Evolutionary conservation across 2,329 filamentous ascomycete genomes (phyloP), one percentile per base, ranked within the genome.

Genomic region (Cytospora schulzeri): DNA sequence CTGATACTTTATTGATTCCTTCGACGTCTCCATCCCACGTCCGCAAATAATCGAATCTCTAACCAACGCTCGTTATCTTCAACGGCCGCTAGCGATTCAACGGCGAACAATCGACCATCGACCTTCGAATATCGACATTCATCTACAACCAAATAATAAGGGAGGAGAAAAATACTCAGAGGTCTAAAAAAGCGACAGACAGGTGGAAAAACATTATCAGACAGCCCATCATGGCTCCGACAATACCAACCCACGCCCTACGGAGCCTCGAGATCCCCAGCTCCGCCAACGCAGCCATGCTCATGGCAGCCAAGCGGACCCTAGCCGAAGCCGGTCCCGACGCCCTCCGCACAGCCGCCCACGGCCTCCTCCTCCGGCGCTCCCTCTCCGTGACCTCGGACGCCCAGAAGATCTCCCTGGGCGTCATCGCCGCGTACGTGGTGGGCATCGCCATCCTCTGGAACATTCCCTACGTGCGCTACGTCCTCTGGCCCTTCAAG

Each of bases 401-500:
- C 71, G 90, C 90, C 2, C 90, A 93, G 71, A 81, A 82, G 60
- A 83, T 92, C 12, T 92, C 90, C 0, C 78, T 92, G 29, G 89
- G 89, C 11, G 80, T 92, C 50, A 91, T 93, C 70, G 88, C 77
- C 11, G 88, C 81, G 41, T 93, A 93, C 75, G 83, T 90, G 2
- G 89, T 92, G 22, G 82, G 83, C 55, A 93, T 93, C 68, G 90
- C 89, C 5, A 80, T 93, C 51, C 79, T 93, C 4, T 93, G 91
- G 91, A 93, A 93, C 76, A 75, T 93, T 1, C 91, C 91, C 1
- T 92, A 91, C 74, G 77, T 93, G n/a, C 83, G 85, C 63, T 89
- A 86, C 82, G 81, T 89, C 1, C 78, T 93, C 41, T 93, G 90
- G 90, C 91, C 91, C 4, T 93, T 93, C 80, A 93, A 93, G 88